These are phyloP conservation scores for Cordyceps javanica DNA, from an alignment of 2,329 filamentous ascomycete genomes.

Conservation along the genomic window DNA sequence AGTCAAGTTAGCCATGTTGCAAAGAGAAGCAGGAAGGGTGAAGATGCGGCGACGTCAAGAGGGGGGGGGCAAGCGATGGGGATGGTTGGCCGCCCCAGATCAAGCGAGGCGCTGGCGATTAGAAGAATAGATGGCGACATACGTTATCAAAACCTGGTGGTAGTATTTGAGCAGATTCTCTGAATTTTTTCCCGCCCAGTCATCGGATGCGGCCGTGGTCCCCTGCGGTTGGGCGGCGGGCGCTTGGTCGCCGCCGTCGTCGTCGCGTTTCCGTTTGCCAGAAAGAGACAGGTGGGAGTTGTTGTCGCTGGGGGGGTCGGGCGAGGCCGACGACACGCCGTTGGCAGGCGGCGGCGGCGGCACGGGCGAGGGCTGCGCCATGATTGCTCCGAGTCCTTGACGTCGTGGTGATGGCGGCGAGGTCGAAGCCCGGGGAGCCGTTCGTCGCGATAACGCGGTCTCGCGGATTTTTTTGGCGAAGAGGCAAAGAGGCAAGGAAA, in stretches of 20 bases:
- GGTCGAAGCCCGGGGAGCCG: too few relatives aligned
- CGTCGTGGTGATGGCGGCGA: neutral
- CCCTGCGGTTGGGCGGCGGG: conserved; percentile 21
- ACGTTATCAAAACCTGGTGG: conserved; percentile 34
- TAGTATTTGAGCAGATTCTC: conserved; percentile 33
- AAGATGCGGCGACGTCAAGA: neutral
- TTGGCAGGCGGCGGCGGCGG: conserved; percentile 29
- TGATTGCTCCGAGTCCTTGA: conserved; percentile 23
- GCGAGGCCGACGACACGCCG: conserved; percentile 31
- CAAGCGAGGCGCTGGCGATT: too few relatives aligned
- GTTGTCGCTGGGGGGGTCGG: conserved; percentile 22
- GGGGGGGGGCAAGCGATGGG: neutral
- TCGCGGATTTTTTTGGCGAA: conserved; percentile 19
- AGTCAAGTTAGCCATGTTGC: conserved; percentile 23
- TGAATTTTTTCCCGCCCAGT: conserved; percentile 23
- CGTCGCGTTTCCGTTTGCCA: conserved; percentile 55
- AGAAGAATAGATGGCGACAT: conserved; percentile 17
- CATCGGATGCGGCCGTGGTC: conserved; percentile 19
- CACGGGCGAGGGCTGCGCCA: conserved; percentile 34
- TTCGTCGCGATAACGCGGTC: conserved; percentile 35
- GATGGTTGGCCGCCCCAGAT: too few relatives aligned
- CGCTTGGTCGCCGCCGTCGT: conserved; percentile 34
- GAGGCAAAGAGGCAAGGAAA: conserved; percentile 5
- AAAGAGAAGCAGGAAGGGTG: neutral
- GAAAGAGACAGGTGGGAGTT: conserved; percentile 29